Conservation (phyloP, 2,329 filamentous ascomycete species). For the Alternaria solani region DNA sequence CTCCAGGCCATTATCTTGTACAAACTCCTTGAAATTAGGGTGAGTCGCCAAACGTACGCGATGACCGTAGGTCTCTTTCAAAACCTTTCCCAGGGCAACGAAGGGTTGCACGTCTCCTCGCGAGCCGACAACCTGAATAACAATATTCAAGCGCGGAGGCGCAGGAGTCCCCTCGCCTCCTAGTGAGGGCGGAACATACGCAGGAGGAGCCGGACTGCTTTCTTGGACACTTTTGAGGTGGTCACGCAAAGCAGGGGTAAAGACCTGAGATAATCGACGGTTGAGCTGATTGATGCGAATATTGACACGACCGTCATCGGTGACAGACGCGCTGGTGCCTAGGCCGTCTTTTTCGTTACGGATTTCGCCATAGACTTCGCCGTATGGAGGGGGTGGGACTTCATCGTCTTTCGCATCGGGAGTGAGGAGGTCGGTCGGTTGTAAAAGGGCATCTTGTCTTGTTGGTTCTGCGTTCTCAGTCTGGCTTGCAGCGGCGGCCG, state of each 20-base stretch:
- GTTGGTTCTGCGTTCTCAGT: constrained; percentile 17
- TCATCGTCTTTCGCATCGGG: constrained; percentile 29
- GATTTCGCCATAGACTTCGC: constrained; percentile 44
- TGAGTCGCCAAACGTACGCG: constrained; percentile 43
- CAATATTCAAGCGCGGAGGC: constrained; percentile 56
- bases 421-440: constrained; percentile 33
- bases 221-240: constrained; percentile 25
- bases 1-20: constrained; percentile 44
- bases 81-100: constrained; percentile 62
- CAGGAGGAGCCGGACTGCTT: constrained; percentile 9
- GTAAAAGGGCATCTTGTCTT: constrained; percentile 27
- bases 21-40: constrained; percentile 25
- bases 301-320: constrained; percentile 39
- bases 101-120: constrained; percentile 68
- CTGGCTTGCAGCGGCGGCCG: constrained; percentile 22
- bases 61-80: constrained; percentile 48
- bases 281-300: constrained; percentile 37
- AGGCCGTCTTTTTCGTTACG: constrained; percentile 39
- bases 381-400: constrained; percentile 42
- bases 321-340: constrained; percentile 57
- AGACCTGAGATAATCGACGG: constrained; percentile 30
- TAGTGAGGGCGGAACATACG: constrained; percentile 7
- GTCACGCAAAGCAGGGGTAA: constrained; percentile 25
- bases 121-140: constrained; percentile 64
- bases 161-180: constrained; percentile 13